Percentiles rank a stretch among this genome's conserved stretches.
Conservation (phyloP, 768 basidiomycete genomes). For the Holtermannia corniformis region DNA sequence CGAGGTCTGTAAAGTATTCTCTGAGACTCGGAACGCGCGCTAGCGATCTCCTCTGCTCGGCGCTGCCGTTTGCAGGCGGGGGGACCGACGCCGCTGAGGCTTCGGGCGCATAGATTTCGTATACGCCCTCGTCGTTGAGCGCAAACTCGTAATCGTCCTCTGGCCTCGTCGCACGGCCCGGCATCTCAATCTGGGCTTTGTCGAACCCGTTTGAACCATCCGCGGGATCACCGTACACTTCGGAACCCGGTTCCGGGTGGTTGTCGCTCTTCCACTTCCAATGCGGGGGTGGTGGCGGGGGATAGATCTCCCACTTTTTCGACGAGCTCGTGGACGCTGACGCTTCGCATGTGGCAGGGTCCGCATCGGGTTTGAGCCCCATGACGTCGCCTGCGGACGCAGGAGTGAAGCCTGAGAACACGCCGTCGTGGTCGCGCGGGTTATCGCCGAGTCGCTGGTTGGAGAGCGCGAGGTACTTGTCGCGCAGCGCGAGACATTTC, state of each 20-base stretch:
- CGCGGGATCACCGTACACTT: conserved; percentile 10
- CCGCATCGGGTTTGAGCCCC: conserved; percentile 57
- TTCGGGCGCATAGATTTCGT: conserved; percentile 57
- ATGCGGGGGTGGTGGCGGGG: conserved; percentile 83
- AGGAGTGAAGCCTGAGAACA: conserved; percentile 60
- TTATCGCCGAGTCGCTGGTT: conserved; percentile 90
- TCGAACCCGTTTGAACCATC: conserved; percentile 5
- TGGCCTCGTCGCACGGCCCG: conserved; percentile 12
- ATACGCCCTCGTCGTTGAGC: conserved; percentile 83
- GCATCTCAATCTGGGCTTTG: conserved; percentile 45
- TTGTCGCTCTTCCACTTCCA: conserved; percentile 70
- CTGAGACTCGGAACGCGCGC: conserved; percentile 49
- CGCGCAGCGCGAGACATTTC: conserved; percentile 78
- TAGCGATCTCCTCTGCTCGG: conserved; percentile 8
- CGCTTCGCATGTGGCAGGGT: conserved; percentile 37
- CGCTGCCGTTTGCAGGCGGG: background rate
- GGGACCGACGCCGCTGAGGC: conserved; percentile 6
- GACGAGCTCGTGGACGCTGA: conserved; percentile 3
- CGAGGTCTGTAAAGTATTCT: conserved; percentile 94
- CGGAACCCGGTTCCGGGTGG: conserved; percentile 15
- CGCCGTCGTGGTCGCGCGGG: conserved; percentile 78
- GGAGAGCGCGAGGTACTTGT: conserved; percentile 86
- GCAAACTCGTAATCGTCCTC: conserved; percentile 51
- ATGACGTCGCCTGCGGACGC: conserved; percentile 51
- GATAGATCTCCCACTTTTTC: conserved; percentile 74